phyloP scores from a whole-genome alignment of 345 rosid species.

The Pugionium dolabratum region DNA sequence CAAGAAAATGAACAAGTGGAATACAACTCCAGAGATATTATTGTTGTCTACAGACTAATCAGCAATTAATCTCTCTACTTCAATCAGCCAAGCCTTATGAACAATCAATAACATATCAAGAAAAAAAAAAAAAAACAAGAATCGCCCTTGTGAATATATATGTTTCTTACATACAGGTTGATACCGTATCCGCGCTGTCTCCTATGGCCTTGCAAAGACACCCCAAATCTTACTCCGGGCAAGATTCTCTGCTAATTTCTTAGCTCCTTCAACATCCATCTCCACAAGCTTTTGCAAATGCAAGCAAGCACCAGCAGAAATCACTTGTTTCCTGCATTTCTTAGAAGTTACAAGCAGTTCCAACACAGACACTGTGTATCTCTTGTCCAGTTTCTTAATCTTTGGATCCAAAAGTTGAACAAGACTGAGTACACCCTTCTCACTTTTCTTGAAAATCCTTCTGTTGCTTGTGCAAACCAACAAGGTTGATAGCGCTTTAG shows the following conservation, averaged over 20 bases:
- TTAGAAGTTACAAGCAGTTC: conserved; percentile 62
- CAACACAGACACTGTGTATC: conserved; percentile 57
- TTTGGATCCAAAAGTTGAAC: conserved; percentile 71
- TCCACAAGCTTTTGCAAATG: conserved; percentile 76
- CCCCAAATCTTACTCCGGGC: conserved; percentile 84
- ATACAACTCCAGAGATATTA: conserved; percentile 37
- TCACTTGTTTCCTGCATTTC: conserved; percentile 77
- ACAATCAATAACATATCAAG: conserved; percentile 41
- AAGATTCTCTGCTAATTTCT: conserved; percentile 68
- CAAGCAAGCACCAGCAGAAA: conserved; percentile 67
- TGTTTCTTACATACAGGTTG: conserved; percentile 49
- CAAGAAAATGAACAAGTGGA: background rate
- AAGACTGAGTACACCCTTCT: conserved; percentile 55
- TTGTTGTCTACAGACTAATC: conserved; percentile 34
- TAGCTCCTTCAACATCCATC: conserved; percentile 79
- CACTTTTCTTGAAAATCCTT: conserved; percentile 57
- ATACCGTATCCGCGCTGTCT: conserved; percentile 1
- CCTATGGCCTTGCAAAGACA: conserved; percentile 60
- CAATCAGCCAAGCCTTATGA: conserved; percentile 48
- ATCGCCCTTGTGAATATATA: conserved; percentile 28
- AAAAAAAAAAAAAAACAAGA: conserved; percentile 21
- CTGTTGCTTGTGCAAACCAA: conserved; percentile 52
- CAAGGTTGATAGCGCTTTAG: conserved; percentile 62
- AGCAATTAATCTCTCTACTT: conserved; percentile 40
- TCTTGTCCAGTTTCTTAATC: conserved; percentile 60